These are phyloP conservation scores for Alternaria consortialis DNA, from an alignment of 2,329 filamentous ascomycete genomes.

Conservation along the genomic window DNA sequence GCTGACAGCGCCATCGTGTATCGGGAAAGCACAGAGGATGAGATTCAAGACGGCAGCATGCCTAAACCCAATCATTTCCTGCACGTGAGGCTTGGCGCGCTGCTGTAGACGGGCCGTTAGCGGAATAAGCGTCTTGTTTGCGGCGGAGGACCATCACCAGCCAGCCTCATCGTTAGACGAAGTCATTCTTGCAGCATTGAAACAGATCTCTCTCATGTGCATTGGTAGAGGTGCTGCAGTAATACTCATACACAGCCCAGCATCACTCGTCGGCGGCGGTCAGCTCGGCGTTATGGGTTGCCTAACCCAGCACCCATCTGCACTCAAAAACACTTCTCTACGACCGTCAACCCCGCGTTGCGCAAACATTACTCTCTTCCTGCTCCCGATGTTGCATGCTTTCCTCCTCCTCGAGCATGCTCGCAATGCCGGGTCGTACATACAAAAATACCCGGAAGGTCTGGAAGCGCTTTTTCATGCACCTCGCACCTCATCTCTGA, in stretches of 20 bases:
- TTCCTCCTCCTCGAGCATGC: background rate
- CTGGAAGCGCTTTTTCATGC: background rate
- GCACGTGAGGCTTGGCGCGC: constrained; percentile 15
- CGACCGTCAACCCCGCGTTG: background rate
- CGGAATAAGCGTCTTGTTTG: constrained; percentile 1
- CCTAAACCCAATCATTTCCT: background rate
- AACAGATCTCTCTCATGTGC: background rate
- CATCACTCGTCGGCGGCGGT: background rate
- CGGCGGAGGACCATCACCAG: constrained; percentile 2
- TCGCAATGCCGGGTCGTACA: background rate
- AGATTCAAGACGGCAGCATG: background rate
- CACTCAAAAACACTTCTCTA: background rate
- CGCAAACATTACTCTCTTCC: background rate
- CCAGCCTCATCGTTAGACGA: constrained; percentile 4
- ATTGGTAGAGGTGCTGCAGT: background rate
- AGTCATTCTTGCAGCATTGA: background rate
- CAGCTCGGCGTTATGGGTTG: background rate
- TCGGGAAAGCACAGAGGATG: constrained; percentile 1
- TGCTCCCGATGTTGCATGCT: background rate
- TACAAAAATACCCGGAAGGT: background rate
- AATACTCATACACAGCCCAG: background rate
- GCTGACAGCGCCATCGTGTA: constrained; percentile 6
- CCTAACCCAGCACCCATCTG: background rate
- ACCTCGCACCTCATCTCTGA: background rate
- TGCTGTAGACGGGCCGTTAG: constrained; percentile 5